Evolutionary conservation across 805 yeast genomes (phyloP).

Genomic region (Nakazawaea ernobii): DNA sequence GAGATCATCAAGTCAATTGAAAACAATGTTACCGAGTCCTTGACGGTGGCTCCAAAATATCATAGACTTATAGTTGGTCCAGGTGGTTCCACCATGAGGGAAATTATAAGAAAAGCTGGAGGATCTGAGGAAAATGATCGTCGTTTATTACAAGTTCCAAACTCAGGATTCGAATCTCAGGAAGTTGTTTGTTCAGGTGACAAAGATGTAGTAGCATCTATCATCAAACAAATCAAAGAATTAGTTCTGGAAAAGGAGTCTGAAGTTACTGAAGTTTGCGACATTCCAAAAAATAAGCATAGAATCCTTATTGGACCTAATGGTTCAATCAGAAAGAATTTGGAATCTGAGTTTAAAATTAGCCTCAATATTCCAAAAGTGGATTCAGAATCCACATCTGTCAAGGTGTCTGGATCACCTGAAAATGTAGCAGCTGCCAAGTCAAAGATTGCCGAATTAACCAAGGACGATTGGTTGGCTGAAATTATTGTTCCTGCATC

Average conservation of each 20-base stretch:
- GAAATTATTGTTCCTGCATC: constrained; percentile 52
- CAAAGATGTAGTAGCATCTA: constrained; percentile 61
- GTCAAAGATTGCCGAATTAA: constrained; percentile 52
- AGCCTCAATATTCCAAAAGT: constrained; percentile 61
- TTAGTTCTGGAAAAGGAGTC: constrained; percentile 64
- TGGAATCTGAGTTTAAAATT: constrained; percentile 68
- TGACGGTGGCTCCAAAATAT: constrained; percentile 68
- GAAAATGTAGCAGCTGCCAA: constrained; percentile 61
- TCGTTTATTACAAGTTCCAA: constrained; percentile 65
- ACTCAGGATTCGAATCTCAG: constrained; percentile 51
- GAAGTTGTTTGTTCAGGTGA: constrained; percentile 70
- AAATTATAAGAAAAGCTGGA: constrained; percentile 75
- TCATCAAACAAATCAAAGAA: constrained; percentile 54
- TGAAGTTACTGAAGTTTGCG: constrained; percentile 43
- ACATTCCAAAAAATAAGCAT: constrained; percentile 68
- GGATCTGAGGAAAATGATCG: constrained; percentile 45
- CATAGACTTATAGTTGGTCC: constrained; percentile 76
- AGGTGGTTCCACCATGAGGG: constrained; percentile 67
- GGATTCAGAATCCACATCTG: constrained; percentile 41
- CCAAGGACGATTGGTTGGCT: constrained; percentile 50
- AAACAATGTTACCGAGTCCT: constrained; percentile 49
- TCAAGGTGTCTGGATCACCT: constrained; percentile 60
- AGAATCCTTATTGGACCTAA: constrained; percentile 75
- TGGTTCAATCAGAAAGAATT: constrained; percentile 65
- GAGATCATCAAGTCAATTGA: constrained; percentile 60